Conservation (phyloP, 805 yeast species). For the Barnettozyma salicaria region DNA sequence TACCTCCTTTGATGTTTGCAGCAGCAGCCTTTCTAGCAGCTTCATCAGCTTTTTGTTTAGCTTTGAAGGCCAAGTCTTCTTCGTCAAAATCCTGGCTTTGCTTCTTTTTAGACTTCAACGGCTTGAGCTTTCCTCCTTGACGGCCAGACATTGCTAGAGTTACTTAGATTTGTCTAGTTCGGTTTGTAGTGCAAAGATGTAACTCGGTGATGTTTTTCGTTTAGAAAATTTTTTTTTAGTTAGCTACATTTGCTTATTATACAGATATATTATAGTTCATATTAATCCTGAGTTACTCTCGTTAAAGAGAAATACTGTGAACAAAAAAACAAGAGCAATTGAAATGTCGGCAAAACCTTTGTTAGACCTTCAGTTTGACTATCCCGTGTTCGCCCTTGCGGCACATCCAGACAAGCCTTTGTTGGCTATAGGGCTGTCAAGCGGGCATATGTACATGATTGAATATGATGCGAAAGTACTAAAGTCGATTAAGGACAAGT, state of each 20-base stretch:
- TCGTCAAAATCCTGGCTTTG: slow-evolving; percentile 70
- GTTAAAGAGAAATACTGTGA: slow-evolving; percentile 4
- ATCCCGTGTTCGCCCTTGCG: slow-evolving; percentile 69
- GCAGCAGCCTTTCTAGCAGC: slow-evolving; percentile 90
- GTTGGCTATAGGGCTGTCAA: slow-evolving; percentile 67
- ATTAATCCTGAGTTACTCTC: too few species aligned
- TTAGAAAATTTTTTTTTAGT: too few species aligned
- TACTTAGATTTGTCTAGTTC: too few species aligned
- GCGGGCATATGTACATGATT: slow-evolving; percentile 67
- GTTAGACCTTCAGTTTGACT: slow-evolving; percentile 36
- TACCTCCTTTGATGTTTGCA: slow-evolving; percentile 80
- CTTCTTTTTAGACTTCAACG: slow-evolving; percentile 70
- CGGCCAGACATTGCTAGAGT: slow-evolving; percentile 73
- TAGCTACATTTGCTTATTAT: too few species aligned
- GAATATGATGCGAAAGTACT: slow-evolving; percentile 44
- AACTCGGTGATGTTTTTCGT: too few species aligned
- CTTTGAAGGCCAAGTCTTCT: slow-evolving; percentile 85
- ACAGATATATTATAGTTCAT: too few species aligned
- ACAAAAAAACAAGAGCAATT: slow-evolving; percentile 18
- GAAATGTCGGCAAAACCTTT: slow-evolving; percentile 23
- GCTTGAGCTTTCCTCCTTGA: slow-evolving; percentile 97
- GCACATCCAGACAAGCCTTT: slow-evolving; percentile 72
- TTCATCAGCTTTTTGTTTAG: slow-evolving; percentile 91
- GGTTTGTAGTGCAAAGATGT: too few species aligned
- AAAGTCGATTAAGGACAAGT: slow-evolving; percentile 21